Evolutionary conservation across 164 flowering plant genomes (phyloP).

Genomic region (Macadamia integrifolia): DNA sequence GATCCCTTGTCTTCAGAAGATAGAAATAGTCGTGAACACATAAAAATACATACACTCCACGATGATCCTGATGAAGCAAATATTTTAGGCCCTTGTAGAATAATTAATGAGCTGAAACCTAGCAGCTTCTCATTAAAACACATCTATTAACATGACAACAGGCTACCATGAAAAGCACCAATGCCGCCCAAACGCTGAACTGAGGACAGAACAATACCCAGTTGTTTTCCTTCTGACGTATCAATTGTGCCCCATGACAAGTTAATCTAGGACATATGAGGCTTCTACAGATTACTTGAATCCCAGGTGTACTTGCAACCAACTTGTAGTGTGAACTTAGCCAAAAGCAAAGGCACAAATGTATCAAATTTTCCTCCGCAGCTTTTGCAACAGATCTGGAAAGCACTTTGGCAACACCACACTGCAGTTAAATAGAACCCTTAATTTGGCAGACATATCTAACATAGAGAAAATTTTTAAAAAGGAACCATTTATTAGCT

Average conservation of each 20-base stretch:
- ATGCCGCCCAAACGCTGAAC: not conserved
- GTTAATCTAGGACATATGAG: not conserved
- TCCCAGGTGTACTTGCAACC: not conserved
- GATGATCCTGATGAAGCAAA: constrained; percentile 1
- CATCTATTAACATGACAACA: constrained; percentile 13
- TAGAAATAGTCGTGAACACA: constrained; percentile 1
- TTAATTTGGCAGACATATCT: not conserved
- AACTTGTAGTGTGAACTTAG: not conserved
- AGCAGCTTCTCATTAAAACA: constrained; percentile 10
- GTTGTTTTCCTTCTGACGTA: not conserved
- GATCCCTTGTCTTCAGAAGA: constrained; percentile 5
- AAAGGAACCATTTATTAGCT: not conserved
- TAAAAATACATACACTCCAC: constrained; percentile 10
- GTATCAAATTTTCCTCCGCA: not conserved
- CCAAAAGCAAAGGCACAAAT: not conserved
- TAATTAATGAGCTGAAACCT: constrained; percentile 1
- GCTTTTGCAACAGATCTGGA: not conserved
- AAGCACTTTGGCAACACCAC: constrained; percentile 1
- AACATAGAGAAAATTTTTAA: not conserved
- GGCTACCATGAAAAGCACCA: not conserved
- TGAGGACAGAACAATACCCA: not conserved
- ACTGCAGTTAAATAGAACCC: not conserved
- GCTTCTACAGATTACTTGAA: not conserved
- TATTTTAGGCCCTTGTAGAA: constrained; percentile 1
- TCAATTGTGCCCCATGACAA: not conserved